Percentiles rank a stretch among this genome's conserved stretches.
Evolutionary conservation across 108 stramenopile genomes (phyloP).

Genomic region (Cyclotella sp.): DNA sequence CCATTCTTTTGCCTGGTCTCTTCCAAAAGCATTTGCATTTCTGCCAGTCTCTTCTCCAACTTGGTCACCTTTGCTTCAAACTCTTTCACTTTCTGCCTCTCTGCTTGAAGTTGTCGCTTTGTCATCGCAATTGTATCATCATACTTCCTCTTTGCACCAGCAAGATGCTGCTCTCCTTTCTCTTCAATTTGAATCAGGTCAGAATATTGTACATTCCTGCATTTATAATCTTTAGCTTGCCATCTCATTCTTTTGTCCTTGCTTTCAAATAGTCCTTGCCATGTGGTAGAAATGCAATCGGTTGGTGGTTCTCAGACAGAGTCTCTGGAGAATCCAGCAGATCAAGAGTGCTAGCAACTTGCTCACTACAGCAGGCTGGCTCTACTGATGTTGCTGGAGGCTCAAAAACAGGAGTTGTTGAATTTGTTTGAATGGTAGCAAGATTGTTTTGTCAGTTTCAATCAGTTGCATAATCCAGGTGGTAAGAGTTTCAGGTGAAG

Average conservation of each 20-base stretch:
- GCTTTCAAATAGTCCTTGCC: neutral
- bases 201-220: neutral
- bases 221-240: neutral
- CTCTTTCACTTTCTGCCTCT: neutral
- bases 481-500: neutral
- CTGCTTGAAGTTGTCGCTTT: neutral
- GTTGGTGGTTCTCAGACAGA: too few species aligned
- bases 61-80: neutral
- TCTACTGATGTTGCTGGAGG: neutral
- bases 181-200: neutral
- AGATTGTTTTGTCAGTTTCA: neutral
- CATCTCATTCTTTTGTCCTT: neutral
- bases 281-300: too few species aligned
- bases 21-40: neutral
- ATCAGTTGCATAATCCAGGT: neutral
- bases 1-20: neutral
- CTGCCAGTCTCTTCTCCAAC: neutral
- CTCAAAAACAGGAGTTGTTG: too few species aligned
- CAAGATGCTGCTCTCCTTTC: neutral
- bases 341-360: neutral
- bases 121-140: neutral
- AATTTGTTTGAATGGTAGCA: too few species aligned
- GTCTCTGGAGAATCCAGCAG: neutral
- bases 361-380: neutral
- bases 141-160: neutral